A percentile compares a stretch with the other conserved stretches of the same genome.
phyloP scores from a whole-genome alignment of 805 yeast species.

The Tetrapisispora nanseiensis region DNA sequence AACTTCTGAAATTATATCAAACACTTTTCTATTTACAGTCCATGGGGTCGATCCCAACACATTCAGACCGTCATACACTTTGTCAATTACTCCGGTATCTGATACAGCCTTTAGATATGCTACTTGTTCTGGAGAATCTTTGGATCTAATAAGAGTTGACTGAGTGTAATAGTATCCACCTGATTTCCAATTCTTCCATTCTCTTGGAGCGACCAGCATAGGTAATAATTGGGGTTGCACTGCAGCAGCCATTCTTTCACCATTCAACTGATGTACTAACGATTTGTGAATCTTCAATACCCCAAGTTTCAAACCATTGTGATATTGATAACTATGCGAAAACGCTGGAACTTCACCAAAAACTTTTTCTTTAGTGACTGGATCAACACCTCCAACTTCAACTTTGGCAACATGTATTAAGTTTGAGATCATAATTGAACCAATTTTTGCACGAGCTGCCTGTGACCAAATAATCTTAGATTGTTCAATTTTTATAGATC shows the following conservation, averaged over 20 bases:
- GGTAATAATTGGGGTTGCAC: constrained; percentile 84
- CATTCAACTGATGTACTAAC: constrained; percentile 55
- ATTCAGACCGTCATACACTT: constrained; percentile 71
- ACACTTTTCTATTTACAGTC: constrained; percentile 74
- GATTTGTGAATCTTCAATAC: constrained; percentile 66
- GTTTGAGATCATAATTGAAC: constrained; percentile 67
- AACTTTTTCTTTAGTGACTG: constrained; percentile 58
- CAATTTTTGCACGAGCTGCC: constrained; percentile 57
- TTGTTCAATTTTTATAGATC: constrained; percentile 30
- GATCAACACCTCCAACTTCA: constrained; percentile 71
- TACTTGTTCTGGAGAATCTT: constrained; percentile 77
- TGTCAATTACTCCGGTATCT: constrained; percentile 50
- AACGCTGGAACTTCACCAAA: constrained; percentile 81
- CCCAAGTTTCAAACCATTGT: constrained; percentile 71
- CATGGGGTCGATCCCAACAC: constrained; percentile 83
- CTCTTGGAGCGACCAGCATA: constrained; percentile 83
- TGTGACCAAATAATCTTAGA: constrained; percentile 44
- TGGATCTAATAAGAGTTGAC: constrained; percentile 59
- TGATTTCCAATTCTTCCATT: constrained; percentile 71
- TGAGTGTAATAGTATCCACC: constrained; percentile 78
- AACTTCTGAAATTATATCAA: constrained; percentile 57
- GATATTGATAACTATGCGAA: constrained; percentile 76
- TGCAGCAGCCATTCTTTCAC: constrained; percentile 52
- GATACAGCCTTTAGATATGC: constrained; percentile 86
- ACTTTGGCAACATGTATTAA: constrained; percentile 77